Evolutionary conservation across 2,329 filamentous ascomycete species (phyloP).

Genomic region (Sclerotinia borealis): DNA sequence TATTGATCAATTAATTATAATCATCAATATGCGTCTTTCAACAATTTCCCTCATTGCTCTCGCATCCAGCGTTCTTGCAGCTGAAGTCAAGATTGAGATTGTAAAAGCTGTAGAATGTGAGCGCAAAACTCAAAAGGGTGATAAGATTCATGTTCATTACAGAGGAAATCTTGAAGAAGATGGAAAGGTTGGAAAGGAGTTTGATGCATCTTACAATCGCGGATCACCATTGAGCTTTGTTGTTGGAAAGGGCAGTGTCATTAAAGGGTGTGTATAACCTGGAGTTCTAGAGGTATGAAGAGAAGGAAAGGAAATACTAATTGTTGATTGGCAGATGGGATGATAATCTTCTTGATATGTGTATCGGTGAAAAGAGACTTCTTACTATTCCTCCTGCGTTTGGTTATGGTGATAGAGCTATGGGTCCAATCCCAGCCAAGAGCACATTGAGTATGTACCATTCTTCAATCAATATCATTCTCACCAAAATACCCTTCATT

Average conservation of each 20-base stretch:
- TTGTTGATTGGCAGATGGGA: slow-evolving; percentile 61
- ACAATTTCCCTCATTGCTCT: slow-evolving; percentile 28
- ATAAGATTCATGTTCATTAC: slow-evolving; percentile 84
- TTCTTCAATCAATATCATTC: background rate
- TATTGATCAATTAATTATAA: slow-evolving; percentile 9
- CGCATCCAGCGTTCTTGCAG: slow-evolving; percentile 26
- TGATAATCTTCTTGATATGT: slow-evolving; percentile 85
- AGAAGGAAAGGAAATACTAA: background rate
- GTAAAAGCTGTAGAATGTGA: slow-evolving; percentile 69
- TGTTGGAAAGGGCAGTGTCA: slow-evolving; percentile 76
- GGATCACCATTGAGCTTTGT: slow-evolving; percentile 70
- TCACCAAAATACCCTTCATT: slow-evolving; percentile 6
- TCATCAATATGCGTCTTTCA: slow-evolving; percentile 28
- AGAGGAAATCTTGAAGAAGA: slow-evolving; percentile 64
- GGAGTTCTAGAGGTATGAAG: background rate
- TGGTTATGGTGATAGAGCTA: slow-evolving; percentile 70
- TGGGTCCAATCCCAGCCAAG: slow-evolving; percentile 78
- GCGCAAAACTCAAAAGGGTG: slow-evolving; percentile 69
- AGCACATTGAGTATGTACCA: slow-evolving; percentile 62
- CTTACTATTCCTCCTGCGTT: slow-evolving; percentile 83
- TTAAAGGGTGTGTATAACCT: slow-evolving; percentile 63
- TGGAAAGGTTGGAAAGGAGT: slow-evolving; percentile 59
- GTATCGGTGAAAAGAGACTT: slow-evolving; percentile 85
- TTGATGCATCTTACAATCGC: slow-evolving; percentile 80
- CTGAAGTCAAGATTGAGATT: slow-evolving; percentile 67